Base-by-base conservation (phyloP, 1,284 basidiomycete genomes). In the Waitea zeae region DNA sequence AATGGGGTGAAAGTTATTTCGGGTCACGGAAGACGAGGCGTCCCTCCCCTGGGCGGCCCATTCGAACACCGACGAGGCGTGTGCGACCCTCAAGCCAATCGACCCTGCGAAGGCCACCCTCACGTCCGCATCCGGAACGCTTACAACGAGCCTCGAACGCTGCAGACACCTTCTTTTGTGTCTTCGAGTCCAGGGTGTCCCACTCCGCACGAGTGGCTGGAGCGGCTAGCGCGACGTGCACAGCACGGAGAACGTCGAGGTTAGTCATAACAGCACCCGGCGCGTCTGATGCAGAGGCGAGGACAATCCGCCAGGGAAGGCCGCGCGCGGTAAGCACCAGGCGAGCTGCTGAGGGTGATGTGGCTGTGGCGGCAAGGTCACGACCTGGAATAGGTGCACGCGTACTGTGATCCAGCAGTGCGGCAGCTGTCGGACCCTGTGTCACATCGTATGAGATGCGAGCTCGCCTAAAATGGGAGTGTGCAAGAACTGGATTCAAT, bases 1-100 rank as follows among this genome's bases (percentile, higher is more conserved):
- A n/a, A n/a, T n/a, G n/a, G n/a, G n/a, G n/a, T n/a, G n/a, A n/a
- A n/a, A n/a, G n/a, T 26, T n/a, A 26, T 14, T 30, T 30, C 9
- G 29, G 29, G 15, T 56, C 60, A 9, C 54, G 56, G 42, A 69
- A 68, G 40, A 69, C 55, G 30, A 67, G 57, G 44, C 60, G 67
- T 38, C 61, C 65, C 12, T 48, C 54, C 6, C 56, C 52, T 4
- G 48, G 43, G 49, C 64, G 67, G 46, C 67, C 67, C 40, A 70
- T 59, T 43, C 77, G 73, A 39, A 79, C 58, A 24, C 75, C 75
- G 29, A 72, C 57, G 29, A 79, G 48, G 36, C 58, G 52, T 26
- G 69, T 74, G 46, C 72, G 75, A 22, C 64, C 61, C 19, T 67
- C 68, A 27, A 79, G 56, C 62, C 69, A 78, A 50, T 79, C 75